A percentile compares a stretch with the other conserved stretches of the same genome.
Conservation (phyloP, 331 rosid species). For the Dryas integrifolia region DNA sequence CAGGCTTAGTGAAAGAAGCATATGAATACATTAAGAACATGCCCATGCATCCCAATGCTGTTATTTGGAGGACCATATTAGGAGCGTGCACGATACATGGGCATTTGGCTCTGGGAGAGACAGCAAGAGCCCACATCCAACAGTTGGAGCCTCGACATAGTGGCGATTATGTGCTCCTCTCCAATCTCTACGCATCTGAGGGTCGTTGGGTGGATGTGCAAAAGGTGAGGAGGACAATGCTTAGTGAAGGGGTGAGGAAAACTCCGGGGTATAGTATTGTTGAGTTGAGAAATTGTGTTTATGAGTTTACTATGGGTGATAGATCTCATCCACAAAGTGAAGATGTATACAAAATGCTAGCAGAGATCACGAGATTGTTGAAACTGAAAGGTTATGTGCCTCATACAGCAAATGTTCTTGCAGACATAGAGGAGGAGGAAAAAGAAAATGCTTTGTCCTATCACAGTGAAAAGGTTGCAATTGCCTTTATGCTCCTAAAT, state of each 20-base stretch:
- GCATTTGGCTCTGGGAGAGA: constrained; percentile 58
- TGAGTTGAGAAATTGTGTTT: constrained; percentile 75
- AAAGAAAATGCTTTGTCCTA: constrained; percentile 79
- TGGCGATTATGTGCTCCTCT: constrained; percentile 88
- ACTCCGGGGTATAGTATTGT: constrained; percentile 82
- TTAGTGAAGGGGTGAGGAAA: constrained; percentile 69
- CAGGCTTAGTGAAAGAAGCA: constrained; percentile 74
- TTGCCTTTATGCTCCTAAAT: constrained; percentile 78
- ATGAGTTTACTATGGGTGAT: constrained; percentile 69
- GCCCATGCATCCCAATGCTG: constrained; percentile 72
- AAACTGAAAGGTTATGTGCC: constrained; percentile 79
- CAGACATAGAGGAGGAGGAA: constrained; percentile 96
- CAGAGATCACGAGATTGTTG: constrained; percentile 59
- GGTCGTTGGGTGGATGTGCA: constrained; percentile 85
- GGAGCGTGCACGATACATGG: constrained; percentile 87
- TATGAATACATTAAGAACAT: constrained; percentile 65
- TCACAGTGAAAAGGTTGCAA: constrained; percentile 88
- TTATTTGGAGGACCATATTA: constrained; percentile 83
- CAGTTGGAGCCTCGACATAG: constrained; percentile 68
- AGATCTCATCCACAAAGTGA: constrained; percentile 64
- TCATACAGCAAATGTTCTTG: constrained; percentile 67
- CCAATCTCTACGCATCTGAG: constrained; percentile 86
- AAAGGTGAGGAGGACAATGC: constrained; percentile 61
- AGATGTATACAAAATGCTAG: constrained; percentile 55
- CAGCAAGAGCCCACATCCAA: constrained; percentile 59